Conservation (phyloP, 2,329 filamentous ascomycete species). For the Cladophialophora yegresii region DNA sequence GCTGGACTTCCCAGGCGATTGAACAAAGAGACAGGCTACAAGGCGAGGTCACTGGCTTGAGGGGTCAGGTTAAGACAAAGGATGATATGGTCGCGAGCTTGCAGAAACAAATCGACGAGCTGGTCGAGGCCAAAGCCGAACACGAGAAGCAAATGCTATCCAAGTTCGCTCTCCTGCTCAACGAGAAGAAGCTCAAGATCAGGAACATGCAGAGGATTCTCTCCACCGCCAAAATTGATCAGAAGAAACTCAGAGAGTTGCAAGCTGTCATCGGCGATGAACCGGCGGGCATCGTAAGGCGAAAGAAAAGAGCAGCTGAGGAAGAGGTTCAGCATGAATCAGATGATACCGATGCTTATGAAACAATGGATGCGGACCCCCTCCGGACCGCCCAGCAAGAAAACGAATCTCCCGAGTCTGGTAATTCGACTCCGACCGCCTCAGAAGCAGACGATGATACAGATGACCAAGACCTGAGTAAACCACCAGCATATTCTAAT, state of each 20-base stretch:
- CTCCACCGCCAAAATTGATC: slow-evolving; percentile 52
- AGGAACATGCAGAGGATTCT: slow-evolving; percentile 62
- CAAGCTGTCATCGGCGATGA: slow-evolving; percentile 36
- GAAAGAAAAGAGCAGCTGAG: slow-evolving; percentile 30
- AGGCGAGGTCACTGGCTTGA: slow-evolving; percentile 46
- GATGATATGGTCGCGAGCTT: slow-evolving; percentile 55
- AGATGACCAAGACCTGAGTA: slow-evolving; percentile 26
- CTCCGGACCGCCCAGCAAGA: slow-evolving; percentile 10
- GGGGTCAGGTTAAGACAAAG: slow-evolving; percentile 47
- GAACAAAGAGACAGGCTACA: slow-evolving; percentile 48
- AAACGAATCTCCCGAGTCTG: slow-evolving; percentile 16
- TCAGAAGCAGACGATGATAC: slow-evolving; percentile 21
- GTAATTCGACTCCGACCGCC: slow-evolving; percentile 13
- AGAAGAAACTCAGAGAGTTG: slow-evolving; percentile 40
- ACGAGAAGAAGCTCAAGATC: slow-evolving; percentile 67
- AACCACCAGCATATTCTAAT: background rate
- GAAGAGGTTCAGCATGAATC: slow-evolving; percentile 11
- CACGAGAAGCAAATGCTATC: slow-evolving; percentile 60
- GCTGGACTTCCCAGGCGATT: slow-evolving; percentile 57
- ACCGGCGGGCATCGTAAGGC: slow-evolving; percentile 30
- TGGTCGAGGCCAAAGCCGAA: slow-evolving; percentile 58
- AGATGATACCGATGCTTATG: slow-evolving; percentile 34
- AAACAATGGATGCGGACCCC: slow-evolving; percentile 26
- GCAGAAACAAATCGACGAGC: slow-evolving; percentile 58
- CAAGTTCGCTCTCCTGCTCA: slow-evolving; percentile 61